Conservation (phyloP, 2,329 filamentous ascomycete genomes). For the Ascochyta fabae region DNA sequence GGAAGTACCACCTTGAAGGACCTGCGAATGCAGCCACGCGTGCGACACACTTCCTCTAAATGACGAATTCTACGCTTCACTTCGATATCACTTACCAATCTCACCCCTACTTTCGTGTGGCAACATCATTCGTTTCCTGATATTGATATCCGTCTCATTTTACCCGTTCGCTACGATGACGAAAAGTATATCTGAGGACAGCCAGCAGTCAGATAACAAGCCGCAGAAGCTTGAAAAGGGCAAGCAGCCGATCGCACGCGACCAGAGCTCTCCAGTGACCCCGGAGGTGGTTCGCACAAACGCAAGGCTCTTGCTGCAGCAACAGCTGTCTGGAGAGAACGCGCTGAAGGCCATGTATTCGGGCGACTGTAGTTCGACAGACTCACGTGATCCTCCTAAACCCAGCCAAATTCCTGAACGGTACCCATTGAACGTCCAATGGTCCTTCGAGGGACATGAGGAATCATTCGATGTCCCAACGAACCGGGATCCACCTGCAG, state of each 20-base stretch:
- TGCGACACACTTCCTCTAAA: background rate
- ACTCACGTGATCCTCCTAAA: background rate
- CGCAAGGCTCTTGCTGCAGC: background rate
- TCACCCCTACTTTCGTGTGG: background rate
- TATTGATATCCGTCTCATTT: background rate
- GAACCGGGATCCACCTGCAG: background rate
- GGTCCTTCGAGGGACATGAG: background rate
- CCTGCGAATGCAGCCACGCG: background rate
- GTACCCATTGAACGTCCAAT: background rate
- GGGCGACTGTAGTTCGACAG: background rate
- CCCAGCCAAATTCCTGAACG: background rate
- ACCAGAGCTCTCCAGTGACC: background rate
- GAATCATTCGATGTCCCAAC: background rate
- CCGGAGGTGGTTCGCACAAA: background rate
- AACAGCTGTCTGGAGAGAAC: background rate
- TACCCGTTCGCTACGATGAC: background rate
- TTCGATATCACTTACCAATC: background rate
- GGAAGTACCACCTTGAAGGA: slow-evolving; percentile 45
- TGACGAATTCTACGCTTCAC: background rate
- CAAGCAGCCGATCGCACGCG: background rate
- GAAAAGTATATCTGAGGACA: background rate
- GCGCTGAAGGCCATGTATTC: background rate
- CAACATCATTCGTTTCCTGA: background rate
- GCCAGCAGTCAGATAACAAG: background rate
- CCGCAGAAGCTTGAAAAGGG: background rate